phyloP scores from a whole-genome alignment of 345 rosid species.

The Lagerstroemia speciosa region DNA sequence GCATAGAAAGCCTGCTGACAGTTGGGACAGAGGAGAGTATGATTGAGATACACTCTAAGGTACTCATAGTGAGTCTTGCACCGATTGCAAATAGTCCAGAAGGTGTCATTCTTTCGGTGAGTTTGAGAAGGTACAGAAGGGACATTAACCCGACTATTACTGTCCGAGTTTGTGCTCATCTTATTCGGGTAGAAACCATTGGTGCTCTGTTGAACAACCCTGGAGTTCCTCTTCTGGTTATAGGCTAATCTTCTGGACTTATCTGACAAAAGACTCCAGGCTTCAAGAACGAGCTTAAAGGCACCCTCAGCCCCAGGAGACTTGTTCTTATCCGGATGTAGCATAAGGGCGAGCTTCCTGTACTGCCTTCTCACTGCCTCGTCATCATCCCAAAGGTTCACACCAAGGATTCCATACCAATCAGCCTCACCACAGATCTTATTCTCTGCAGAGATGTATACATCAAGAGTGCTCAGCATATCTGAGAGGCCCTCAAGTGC shows the following conservation, averaged over 20 bases:
- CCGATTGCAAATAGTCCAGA: conserved; percentile 73
- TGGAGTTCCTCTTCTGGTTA: conserved; percentile 42
- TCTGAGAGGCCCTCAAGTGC: conserved; percentile 58
- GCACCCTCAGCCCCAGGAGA: conserved; percentile 85
- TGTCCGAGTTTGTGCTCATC: conserved; percentile 14
- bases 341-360: conserved; percentile 53
- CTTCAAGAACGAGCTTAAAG: conserved; percentile 60
- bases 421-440: conserved; percentile 53
- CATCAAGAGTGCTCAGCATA: conserved; percentile 50
- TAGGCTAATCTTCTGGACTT: conserved; percentile 53
- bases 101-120: conserved; percentile 39
- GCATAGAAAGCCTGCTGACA: conserved; percentile 65
- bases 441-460: conserved; percentile 57
- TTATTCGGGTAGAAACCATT: conserved; percentile 39
- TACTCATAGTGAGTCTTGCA: conserved; percentile 82
- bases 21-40: conserved; percentile 66
- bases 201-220: conserved; percentile 25
- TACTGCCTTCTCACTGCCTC: conserved; percentile 59
- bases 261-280: conserved; percentile 74
- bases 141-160: conserved; percentile 1
- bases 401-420: conserved; percentile 75
- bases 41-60: conserved; percentile 63
- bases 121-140: conserved; percentile 18
- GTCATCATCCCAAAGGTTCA: conserved; percentile 49
- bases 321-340: conserved; percentile 91